Conservation (phyloP, 108 stramenopile species). For the Fistulifera pelliculosa region DNA sequence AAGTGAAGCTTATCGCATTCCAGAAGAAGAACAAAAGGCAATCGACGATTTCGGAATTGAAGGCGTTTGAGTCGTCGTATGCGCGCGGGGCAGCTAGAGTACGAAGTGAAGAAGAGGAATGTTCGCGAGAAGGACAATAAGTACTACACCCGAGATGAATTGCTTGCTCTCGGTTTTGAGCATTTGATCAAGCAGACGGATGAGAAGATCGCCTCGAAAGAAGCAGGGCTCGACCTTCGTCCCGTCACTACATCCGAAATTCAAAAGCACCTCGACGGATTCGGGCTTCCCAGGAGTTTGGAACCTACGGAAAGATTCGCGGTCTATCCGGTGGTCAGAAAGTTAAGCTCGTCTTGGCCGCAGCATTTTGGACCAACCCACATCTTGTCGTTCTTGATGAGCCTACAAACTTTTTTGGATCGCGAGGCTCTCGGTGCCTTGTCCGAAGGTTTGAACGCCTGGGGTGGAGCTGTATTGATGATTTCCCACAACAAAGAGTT, state of each 20-base stretch:
- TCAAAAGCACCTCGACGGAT: slow-evolving; percentile 93
- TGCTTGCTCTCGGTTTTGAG: slow-evolving; percentile 81
- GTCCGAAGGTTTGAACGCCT: slow-evolving; percentile 85
- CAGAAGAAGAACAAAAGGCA: slow-evolving; percentile 86
- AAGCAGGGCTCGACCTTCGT: slow-evolving; percentile 87
- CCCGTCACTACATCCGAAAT: slow-evolving; percentile 88
- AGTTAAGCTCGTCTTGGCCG: slow-evolving; percentile 96
- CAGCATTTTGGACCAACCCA: slow-evolving; percentile 97
- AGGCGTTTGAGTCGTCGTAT: slow-evolving; percentile 90
- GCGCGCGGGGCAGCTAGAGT: slow-evolving; percentile 80
- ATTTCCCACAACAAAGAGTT: slow-evolving; percentile 98
- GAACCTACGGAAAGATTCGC: slow-evolving; percentile 94
- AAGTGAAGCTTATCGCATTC: slow-evolving; percentile 77
- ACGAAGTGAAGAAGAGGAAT: slow-evolving; percentile 90
- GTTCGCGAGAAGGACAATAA: slow-evolving; percentile 88
- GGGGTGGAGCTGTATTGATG: slow-evolving; percentile 97
- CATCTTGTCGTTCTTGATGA: slow-evolving; percentile 95
- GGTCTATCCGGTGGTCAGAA: slow-evolving; percentile 96
- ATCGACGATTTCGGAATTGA: slow-evolving; percentile 87
- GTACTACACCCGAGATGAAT: slow-evolving; percentile 76
- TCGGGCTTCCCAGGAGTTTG: slow-evolving; percentile 95
- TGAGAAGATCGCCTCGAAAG: slow-evolving; percentile 92
- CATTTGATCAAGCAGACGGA: slow-evolving; percentile 80
- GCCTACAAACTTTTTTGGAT: slow-evolving; percentile 99
- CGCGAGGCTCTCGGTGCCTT: slow-evolving; percentile 93